Evolutionary conservation across 208 protist genomes (phyloP), one percentile per base, ranked within the genome.

Genomic region (Leptomonas pyrrhocoris): DNA sequence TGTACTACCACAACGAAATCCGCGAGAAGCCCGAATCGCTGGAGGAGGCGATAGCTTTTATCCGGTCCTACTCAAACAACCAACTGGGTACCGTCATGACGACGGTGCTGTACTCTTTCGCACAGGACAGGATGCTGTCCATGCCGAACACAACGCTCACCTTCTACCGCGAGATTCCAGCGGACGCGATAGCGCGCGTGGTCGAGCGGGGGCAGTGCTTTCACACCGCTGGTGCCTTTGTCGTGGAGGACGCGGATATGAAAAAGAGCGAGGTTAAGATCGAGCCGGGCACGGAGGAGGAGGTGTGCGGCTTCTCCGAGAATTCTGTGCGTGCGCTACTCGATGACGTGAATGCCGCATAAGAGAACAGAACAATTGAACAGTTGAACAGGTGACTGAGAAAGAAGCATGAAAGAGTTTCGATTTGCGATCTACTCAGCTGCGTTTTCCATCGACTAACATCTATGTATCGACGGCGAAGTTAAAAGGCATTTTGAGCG

Each of bases 181-280:
- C 76, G 0, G 83, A 87, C 42, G 74, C 80, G 2, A 59, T 94
- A 19, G 73, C 87, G 6, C 77, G 79, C 11, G 77, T 94, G 15
- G 77, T 94, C 45, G 64, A 60, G 59, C 73, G 88, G 13, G 86
- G 84, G 1, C 46, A 31, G 16, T 85, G 79, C 60, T 73, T 85
- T 68, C 61, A 82, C 69, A 65, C 80, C 6, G 89, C 89, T 3
- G 92, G 92, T 0, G 92, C 67, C 1, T 93, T 94, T 70, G 83
- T 92, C 16, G 81, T 94, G 16, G 89, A 94, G 65, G 87, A 96
- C 59, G 78, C 68, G 25, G 88, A 94, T 30, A 80, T 96, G 74
- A 65, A 77, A 28, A 43, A 68, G 6, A 48, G 55, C 67, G 73
- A 82, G 67, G 65, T 80, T 11, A 63, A 62, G 21, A 83, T 92